phyloP scores from a whole-genome alignment of 1,284 basidiomycete species.

The Malassezia cuniculi region DNA sequence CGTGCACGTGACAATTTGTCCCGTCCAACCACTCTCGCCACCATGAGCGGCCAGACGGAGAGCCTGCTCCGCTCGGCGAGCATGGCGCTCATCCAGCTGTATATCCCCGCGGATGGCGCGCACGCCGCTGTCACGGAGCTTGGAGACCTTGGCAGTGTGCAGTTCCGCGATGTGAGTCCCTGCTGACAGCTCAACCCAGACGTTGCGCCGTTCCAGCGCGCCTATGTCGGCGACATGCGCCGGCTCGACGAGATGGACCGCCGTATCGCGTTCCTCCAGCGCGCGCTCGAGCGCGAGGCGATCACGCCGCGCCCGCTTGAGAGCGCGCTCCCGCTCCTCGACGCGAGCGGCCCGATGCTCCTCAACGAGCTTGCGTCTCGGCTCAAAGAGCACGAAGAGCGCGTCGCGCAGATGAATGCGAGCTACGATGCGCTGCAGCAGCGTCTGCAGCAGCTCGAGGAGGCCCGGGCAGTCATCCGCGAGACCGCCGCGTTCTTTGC shows the following conservation, averaged over 20 bases:
- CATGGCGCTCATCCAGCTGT: slow-evolving; percentile 96
- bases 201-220: slow-evolving; percentile 94
- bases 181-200: slow-evolving; percentile 68
- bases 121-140: slow-evolving; percentile 91
- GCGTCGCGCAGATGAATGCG: slow-evolving; percentile 81
- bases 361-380: slow-evolving; percentile 85
- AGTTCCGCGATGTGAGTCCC: slow-evolving; percentile 81
- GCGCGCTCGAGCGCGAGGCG: slow-evolving; percentile 69
- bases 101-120: slow-evolving; percentile 90
- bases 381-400: slow-evolving; percentile 72
- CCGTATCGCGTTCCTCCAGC: slow-evolving; percentile 74
- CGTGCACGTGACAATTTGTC: too few relatives aligned
- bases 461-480: slow-evolving; percentile 74
- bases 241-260: slow-evolving; percentile 91
- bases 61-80: slow-evolving; percentile 42
- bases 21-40: not conserved
- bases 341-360: slow-evolving; percentile 58
- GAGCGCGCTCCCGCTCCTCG: slow-evolving; percentile 38
- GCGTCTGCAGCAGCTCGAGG: slow-evolving; percentile 72
- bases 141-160: slow-evolving; percentile 84
- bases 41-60: slow-evolving; percentile 17
- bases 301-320: slow-evolving; percentile 56
- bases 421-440: slow-evolving; percentile 81
- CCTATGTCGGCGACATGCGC: slow-evolving; percentile 88
- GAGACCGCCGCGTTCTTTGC: slow-evolving; percentile 97